Evolutionary conservation across 257 asterid genomes (phyloP), one percentile per base, ranked within the genome.

Genomic region (Fraxinus cuspidata): DNA sequence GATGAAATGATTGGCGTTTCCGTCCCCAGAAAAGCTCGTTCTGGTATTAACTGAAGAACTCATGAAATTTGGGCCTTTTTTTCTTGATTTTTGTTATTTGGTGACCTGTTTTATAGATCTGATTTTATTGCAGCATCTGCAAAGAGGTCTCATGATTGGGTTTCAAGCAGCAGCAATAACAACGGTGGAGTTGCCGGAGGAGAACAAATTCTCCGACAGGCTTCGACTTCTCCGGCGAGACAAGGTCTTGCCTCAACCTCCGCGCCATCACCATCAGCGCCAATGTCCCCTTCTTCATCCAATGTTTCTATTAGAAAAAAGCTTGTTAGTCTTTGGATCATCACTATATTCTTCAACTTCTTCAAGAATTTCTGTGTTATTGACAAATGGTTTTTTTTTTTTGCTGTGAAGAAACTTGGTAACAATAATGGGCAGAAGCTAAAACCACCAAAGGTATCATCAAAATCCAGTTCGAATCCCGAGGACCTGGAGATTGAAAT

Each of bases 21-120:
- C 27, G 97, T 96, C 23, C 99, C 99, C 1, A 89, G 98, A 85
- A 96, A 93, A 86, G 98, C 98, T 78, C 99, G 99, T 19, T 84
- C 99, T 35, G 97, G 99, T 96, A 81, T 42, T 42, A 42, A 42
- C 51, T 42, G 51, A 42, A 42, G 18, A 42, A 12, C 18, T 42
- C 18, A 0, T 12, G 18, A 12, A 42, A 28, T 23, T 10, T 5
- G 0, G 42, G 7, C 29, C 35, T 13, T 42, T 16, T 2, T 47
- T 77, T n/a, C 1, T 66, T 44, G 60, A 25, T 78, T 56, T 6
- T 65, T n/a, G 27, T 2, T 42, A 31, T 42, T 19, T 67, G 16
- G 7, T 60, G 40, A 70, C 38, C 37, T 82, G 49, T 65, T 35
- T 78, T 53, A 42, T 11, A 71, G 66, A 64, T 71, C 49, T 16